A percentile compares a stretch with the other conserved stretches of the same genome.
phyloP scores from a whole-genome alignment of 2,329 filamentous ascomycete genomes.

The Paecilomyces formosus region DNA sequence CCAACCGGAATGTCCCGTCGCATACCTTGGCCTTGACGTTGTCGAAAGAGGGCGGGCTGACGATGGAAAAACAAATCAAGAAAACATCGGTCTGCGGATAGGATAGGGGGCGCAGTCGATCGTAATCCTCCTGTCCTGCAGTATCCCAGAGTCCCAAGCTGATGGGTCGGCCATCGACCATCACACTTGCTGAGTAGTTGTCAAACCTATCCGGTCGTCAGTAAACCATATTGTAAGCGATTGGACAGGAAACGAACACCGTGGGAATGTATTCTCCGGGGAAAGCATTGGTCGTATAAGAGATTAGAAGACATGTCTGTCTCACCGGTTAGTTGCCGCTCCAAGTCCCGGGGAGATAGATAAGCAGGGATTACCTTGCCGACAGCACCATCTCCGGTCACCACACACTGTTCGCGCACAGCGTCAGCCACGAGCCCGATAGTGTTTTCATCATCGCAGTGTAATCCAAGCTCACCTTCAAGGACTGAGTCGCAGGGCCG shows the following conservation, averaged over 20 bases:
- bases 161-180: slow-evolving; percentile 97
- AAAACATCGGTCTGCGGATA: slow-evolving; percentile 99
- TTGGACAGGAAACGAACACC: slow-evolving; percentile 45
- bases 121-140: slow-evolving; percentile 97
- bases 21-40: slow-evolving; percentile 97
- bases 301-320: slow-evolving; percentile 97
- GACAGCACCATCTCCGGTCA: slow-evolving; percentile 98
- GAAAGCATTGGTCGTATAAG: slow-evolving; percentile 98
- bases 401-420: slow-evolving; percentile 67
- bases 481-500: slow-evolving; percentile 76
- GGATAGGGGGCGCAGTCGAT: slow-evolving; percentile 85
- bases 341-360: slow-evolving; percentile 1
- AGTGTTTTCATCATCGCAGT: slow-evolving; percentile 2
- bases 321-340: slow-evolving; percentile 12
- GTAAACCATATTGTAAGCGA: slow-evolving; percentile 8
- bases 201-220: slow-evolving; percentile 62
- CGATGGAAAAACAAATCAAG: slow-evolving; percentile 96
- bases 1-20: not conserved
- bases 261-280: slow-evolving; percentile 99
- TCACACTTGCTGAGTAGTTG: slow-evolving; percentile 98
- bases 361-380: slow-evolving; percentile 56
- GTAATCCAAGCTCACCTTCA: slow-evolving; percentile 59
- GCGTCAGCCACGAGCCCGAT: slow-evolving; percentile 27
- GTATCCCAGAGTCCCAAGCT: slow-evolving; percentile 98
- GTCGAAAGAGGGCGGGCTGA: slow-evolving; percentile 95